Base-by-base conservation (phyloP, 2,329 filamentous ascomycete species). In the Colletotrichum euphorbiae region DNA sequence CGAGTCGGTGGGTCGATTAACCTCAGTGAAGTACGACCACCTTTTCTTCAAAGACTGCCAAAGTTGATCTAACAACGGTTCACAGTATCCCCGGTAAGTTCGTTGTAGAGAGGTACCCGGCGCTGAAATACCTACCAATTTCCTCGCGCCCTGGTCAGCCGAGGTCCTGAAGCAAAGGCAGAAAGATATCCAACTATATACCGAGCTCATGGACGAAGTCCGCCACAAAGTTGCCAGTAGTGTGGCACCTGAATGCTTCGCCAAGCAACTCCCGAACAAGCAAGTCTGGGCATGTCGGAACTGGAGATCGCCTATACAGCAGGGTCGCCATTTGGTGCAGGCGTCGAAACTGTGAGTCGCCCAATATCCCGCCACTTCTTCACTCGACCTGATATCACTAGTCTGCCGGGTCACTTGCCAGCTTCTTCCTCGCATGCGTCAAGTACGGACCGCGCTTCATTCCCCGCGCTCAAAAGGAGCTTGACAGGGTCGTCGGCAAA, bases 371-470 rank as follows among this genome's bases (percentile, higher is more conserved):
- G 3, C 21, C 45, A 24, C 11, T 5, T 4, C 33, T 33, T 1
- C 8, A 13, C 3, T 0, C 60, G 5, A 33, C 4, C 50, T 2
- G 12, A 40, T 46, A 19, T 7, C 1, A 11, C 0, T 80, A 75
- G 82, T 88, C 71, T 65, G 86, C 70, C 73, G 87, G 62, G 67
- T 87, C 76, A 66, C 82, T 75, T 69, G 83, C 67, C 0, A 87
- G 78, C n/a, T 82, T 87, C 72, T 78, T 85, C 19, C 78, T 88
- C 0, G 85, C 84, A 0, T 87, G 87, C 74, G 80, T 78, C 15
- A 77, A 85, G n/a, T 83, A 83, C 36, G 83, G 81, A 1, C 83
- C 82, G 0, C 80, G 82, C 7, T 82, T 85, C 17, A 81, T 87
- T 24, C 80, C 79, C 1, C 73, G 71, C 74, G 82, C 72, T 71